A percentile compares a stretch with the other conserved stretches of the same genome.
These are phyloP conservation scores for Metroxylon sagu DNA, from an alignment of 176 grass and related monocot species.

Conservation along the genomic window DNA sequence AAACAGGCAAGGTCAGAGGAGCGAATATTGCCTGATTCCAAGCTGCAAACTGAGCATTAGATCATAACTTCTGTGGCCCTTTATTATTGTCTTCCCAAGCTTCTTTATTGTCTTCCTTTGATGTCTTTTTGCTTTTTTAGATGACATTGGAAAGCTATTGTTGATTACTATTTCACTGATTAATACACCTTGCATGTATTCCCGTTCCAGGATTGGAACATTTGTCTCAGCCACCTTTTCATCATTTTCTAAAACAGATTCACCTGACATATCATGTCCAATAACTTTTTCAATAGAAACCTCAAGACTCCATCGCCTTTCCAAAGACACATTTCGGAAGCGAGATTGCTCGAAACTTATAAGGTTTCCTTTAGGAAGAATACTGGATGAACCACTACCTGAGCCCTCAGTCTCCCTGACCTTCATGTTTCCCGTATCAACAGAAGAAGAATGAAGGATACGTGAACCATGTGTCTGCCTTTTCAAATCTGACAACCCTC, in stretches of 20 bases:
- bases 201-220: conserved; percentile 44
- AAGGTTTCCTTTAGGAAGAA: background rate
- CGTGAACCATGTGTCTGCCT: conserved; percentile 8
- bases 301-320: conserved; percentile 21
- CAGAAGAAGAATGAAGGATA: conserved; percentile 22
- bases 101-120: conserved; percentile 67
- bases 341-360: conserved; percentile 14
- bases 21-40: conserved; percentile 68
- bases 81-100: conserved; percentile 83
- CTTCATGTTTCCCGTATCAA: conserved; percentile 19
- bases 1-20: background rate
- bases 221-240: conserved; percentile 19
- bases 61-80: conserved; percentile 93
- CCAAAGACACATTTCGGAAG: background rate
- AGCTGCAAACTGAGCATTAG: conserved; percentile 95
- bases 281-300: conserved; percentile 20
- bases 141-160: conserved; percentile 58
- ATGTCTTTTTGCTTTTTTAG: conserved; percentile 60
- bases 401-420: conserved; percentile 2
- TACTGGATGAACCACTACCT: background rate
- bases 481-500: conserved; percentile 29
- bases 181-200: conserved; percentile 97
- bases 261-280: conserved; percentile 2
- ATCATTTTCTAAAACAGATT: conserved; percentile 27
- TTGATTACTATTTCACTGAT: conserved; percentile 81